A percentile compares a stretch with the other conserved stretches of the same genome.
Conservation (phyloP, 2,329 filamentous ascomycete genomes). For the Ascochyta clinopodiicola region DNA sequence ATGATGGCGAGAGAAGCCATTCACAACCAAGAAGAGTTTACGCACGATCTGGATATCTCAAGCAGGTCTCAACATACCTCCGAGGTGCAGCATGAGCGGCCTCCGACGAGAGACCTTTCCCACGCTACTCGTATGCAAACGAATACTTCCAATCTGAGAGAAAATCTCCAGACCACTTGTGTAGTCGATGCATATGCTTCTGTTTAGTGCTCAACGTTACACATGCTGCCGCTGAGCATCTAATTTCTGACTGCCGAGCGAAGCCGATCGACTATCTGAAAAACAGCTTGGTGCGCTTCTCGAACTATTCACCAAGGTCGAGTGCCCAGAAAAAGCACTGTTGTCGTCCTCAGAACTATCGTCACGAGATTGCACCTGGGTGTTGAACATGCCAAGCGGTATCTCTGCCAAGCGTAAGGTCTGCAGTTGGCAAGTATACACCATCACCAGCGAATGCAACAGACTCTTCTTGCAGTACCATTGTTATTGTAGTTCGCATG, state of each 20-base stretch:
- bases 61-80: background rate
- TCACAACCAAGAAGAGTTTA: background rate
- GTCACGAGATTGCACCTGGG: background rate
- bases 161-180: background rate
- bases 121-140: background rate
- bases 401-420: background rate
- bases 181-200: background rate
- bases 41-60: background rate
- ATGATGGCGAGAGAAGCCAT: background rate
- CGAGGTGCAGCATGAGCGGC: constrained; percentile 1
- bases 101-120: background rate
- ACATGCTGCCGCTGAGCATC: background rate
- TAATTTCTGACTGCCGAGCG: background rate
- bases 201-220: background rate
- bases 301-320: background rate
- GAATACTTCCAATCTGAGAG: background rate
- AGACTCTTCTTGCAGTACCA: background rate
- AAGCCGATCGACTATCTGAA: too few species aligned
- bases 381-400: background rate
- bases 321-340: background rate
- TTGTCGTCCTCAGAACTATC: background rate
- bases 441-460: background rate
- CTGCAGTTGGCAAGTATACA: background rate
- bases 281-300: background rate
- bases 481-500: too few species aligned